Percentiles rank a stretch among this genome's conserved stretches.
Evolutionary conservation across 2,329 filamentous ascomycete species (phyloP).

Genomic region (Neofusicoccum umdonicola): DNA sequence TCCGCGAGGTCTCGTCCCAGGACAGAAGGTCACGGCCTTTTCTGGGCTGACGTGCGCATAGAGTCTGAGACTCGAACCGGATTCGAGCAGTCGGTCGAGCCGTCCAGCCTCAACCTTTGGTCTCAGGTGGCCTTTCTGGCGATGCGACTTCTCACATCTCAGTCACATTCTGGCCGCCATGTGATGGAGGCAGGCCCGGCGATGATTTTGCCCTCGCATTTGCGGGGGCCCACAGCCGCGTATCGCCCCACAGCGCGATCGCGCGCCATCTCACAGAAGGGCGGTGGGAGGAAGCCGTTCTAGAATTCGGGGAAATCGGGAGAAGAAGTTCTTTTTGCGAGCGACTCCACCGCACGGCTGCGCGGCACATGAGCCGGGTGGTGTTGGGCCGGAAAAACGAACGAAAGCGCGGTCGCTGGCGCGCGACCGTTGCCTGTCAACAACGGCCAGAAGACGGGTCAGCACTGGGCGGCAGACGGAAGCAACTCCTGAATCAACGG

Average conservation of each 20-base stretch:
- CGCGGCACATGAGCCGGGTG: not conserved
- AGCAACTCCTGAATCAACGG: not conserved
- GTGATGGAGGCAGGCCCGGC: not conserved
- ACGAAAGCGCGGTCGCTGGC: not conserved
- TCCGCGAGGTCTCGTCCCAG: not conserved
- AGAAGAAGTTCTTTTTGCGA: not conserved
- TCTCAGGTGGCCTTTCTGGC: not conserved
- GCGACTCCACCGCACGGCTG: not conserved
- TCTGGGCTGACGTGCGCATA: slow-evolving; percentile 9
- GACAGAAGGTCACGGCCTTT: not conserved
- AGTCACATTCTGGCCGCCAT: slow-evolving; percentile 14
- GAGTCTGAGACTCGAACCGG: slow-evolving; percentile 6
- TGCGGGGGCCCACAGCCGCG: slow-evolving; percentile 10
- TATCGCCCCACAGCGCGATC: slow-evolving; percentile 8
- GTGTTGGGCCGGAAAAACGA: not conserved
- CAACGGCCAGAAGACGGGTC: not conserved
- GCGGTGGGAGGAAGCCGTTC: not conserved
- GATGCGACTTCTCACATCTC: slow-evolving; percentile 10
- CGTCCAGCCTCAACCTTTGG: not conserved
- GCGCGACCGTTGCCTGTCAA: slow-evolving; percentile 10
- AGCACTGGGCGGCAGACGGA: not conserved
- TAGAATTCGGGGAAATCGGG: slow-evolving; percentile 4
- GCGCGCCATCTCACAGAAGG: not conserved
- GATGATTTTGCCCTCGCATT: slow-evolving; percentile 1
- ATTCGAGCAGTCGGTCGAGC: not conserved